phyloP scores from a whole-genome alignment of 1,284 basidiomycete species.

The Fistulina hepatica region DNA sequence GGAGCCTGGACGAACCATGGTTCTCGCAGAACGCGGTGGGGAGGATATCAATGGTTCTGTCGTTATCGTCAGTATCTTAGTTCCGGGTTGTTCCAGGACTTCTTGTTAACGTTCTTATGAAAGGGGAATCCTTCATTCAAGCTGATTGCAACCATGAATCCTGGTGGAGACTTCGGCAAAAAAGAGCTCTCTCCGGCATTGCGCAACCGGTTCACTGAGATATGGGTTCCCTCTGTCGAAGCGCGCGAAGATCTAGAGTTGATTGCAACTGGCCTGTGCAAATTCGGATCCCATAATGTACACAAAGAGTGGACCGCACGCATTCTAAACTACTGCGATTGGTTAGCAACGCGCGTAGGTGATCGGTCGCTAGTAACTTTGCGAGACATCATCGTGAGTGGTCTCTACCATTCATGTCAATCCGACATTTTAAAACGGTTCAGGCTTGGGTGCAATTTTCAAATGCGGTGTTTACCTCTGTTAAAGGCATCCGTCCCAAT shows the following conservation, averaged over 20 bases:
- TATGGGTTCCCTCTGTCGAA: conserved; percentile 92
- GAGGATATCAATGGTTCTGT: conserved; percentile 58
- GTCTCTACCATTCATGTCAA: background rate
- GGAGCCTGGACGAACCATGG: conserved; percentile 82
- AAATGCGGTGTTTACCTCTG: conserved; percentile 46
- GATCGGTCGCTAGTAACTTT: conserved; percentile 67
- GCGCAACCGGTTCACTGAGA: conserved; percentile 97
- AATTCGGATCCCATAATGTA: conserved; percentile 36
- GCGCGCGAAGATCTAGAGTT: conserved; percentile 66
- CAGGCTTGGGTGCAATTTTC: conserved; percentile 92
- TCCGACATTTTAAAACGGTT: conserved; percentile 6
- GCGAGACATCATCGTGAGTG: conserved; percentile 79
- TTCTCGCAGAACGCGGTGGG: conserved; percentile 89
- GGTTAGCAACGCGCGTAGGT: conserved; percentile 61
- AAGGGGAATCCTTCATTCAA: conserved; percentile 78
- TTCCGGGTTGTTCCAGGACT: no score
- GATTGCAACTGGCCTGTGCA: conserved; percentile 75
- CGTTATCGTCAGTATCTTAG: conserved; percentile 55
- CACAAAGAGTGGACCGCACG: conserved; percentile 50
- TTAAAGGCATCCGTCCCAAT: conserved; percentile 30
- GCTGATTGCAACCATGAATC: conserved; percentile 98
- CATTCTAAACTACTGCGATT: conserved; percentile 76
- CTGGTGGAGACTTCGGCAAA: conserved; percentile 98
- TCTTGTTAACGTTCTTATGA: no score
- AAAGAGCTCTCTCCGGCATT: conserved; percentile 97